These are phyloP conservation scores for Ceratocystiopsis brevicomis DNA, from an alignment of 2,329 filamentous ascomycete species.

Conservation along the genomic window DNA sequence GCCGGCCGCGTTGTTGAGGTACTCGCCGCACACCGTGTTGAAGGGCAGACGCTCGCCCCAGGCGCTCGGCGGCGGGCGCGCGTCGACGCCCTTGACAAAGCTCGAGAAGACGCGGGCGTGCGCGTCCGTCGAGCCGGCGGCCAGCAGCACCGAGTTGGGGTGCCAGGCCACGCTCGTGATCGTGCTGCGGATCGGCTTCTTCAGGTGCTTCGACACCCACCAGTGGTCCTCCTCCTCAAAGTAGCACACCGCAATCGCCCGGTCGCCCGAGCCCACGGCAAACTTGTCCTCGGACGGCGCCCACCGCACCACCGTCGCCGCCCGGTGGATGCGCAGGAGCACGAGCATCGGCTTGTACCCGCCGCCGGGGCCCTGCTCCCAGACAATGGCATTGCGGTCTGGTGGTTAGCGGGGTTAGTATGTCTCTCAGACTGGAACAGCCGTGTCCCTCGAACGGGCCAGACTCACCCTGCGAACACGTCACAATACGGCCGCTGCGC, in stretches of 20 bases:
- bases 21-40: conserved; percentile 96
- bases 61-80: conserved; percentile 62
- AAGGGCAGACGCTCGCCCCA: conserved; percentile 96
- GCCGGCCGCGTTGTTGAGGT: conserved; percentile 82
- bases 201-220: conserved; percentile 99
- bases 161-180: conserved; percentile 94
- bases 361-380: conserved; percentile 59
- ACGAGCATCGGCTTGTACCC: conserved; percentile 97
- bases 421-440: no score
- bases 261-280: conserved; percentile 86
- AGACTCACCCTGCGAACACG: conserved; percentile 85
- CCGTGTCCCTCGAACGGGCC: no score
- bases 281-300: conserved; percentile 94
- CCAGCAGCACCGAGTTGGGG: conserved; percentile 87
- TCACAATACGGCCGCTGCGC: conserved; percentile 79
- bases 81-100: conserved; percentile 90
- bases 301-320: conserved; percentile 94
- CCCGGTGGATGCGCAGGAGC: conserved; percentile 87
- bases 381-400: conserved; percentile 96
- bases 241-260: conserved; percentile 92
- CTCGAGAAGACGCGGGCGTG: conserved; percentile 87
- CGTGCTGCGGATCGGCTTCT: conserved; percentile 95
- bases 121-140: conserved; percentile 90
- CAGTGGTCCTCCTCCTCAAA: conserved; percentile 99
- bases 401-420: conserved; percentile 4